A percentile compares a stretch with the other conserved stretches of the same genome.
Evolutionary conservation across 441 rosid genomes (phyloP).

Genomic region (Rhodomyrtus psidioides): DNA sequence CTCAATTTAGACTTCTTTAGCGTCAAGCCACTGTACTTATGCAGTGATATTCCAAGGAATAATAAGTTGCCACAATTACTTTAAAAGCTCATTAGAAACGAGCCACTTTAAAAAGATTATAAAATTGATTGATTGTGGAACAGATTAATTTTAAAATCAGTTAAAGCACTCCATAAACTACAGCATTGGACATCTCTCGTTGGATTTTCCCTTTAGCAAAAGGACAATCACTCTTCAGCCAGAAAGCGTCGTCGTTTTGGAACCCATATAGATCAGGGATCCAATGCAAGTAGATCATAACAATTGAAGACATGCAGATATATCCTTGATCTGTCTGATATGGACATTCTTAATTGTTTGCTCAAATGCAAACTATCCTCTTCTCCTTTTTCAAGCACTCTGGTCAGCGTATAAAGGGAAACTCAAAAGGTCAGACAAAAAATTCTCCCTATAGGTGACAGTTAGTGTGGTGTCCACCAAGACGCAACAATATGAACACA

Average conservation of each 20-base stretch:
- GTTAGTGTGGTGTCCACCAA: background rate
- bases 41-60: background rate
- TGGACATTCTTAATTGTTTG: background rate
- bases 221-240: background rate
- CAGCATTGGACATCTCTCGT: background rate
- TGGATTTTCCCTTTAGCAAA: background rate
- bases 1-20: background rate
- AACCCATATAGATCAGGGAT: background rate
- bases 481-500: background rate
- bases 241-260: background rate
- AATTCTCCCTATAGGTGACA: background rate
- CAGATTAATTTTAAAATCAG: background rate
- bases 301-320: background rate
- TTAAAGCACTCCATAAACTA: background rate
- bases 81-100: too few species aligned
- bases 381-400: background rate
- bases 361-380: background rate
- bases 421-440: background rate
- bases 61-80: background rate
- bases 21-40: background rate
- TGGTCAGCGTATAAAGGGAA: background rate
- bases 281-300: background rate
- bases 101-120: background rate
- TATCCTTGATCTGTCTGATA: background rate
- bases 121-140: background rate